Base-by-base conservation (phyloP, 1,284 basidiomycete species). In the Rhodotorula glutinis region DNA sequence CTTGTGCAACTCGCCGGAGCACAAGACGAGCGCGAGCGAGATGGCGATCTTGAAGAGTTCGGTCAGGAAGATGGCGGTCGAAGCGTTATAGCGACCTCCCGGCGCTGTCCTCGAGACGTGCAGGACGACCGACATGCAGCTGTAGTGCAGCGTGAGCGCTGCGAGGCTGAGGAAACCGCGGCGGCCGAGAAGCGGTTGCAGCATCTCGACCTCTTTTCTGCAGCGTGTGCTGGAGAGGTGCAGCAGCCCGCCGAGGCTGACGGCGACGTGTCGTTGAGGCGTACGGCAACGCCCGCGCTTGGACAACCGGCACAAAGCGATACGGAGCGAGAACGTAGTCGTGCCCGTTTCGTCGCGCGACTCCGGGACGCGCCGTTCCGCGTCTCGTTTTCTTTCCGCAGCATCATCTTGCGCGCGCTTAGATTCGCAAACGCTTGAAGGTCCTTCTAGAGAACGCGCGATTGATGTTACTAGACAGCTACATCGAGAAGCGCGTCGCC, bases 41-140 rank as follows among this genome's bases (percentile, higher is more conserved):
- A 75, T 41, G 41, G 68, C 21, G n/a, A 76, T 67, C 71, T 78
- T 78, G 62, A 67, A 72, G 9, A 75, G 41, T 47, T 78, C 77
- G 30, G 74, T 73, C 21, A 74, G 53, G 52, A 73, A 55, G 57
- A 76, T 72, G 30, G 75, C 75, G 30, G 69, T 70, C 40, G 74
- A 70, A 19, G 75, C 69, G 56, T 73, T 70, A 63, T 70, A 76
- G 2, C 51, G 53, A 16, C 41, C 23, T 14, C 62, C 62, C 19
- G 62, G 55, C 2, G 49, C 43, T 17, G 62, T 63, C 29, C 62
- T 55, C 41, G 62, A 30, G 60, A 59, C 33, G 55, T 60, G 44
- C 44, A 59, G 57, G 25, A 44, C 65, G 57, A 72, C 60, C 25
- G 59, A 57, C n/a, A 73, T 63, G 30, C 70, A 44, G 29, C 51